Base-by-base conservation (phyloP, 441 rosid genomes). In the Breynia disticha region DNA sequence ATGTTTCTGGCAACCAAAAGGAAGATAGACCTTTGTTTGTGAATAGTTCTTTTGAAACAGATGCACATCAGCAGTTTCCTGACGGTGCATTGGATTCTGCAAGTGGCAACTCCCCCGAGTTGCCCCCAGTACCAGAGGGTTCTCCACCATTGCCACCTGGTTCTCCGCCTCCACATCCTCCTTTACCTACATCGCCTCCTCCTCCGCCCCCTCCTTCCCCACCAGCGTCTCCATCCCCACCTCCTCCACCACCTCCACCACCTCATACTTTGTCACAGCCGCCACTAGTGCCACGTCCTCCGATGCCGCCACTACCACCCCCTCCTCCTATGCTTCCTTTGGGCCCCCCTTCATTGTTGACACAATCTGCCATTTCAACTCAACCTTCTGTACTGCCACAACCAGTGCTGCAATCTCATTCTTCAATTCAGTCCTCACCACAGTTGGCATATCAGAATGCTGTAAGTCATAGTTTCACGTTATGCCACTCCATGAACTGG, bases 81-180 rank as follows among this genome's bases (percentile, higher is more conserved):
- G 67, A 75, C 57, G 59, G 62, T 50, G 52, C 57, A 17, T 48
- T 51, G 32, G 85, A 79, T 53, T 67, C 74, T 18, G 76, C 59
- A 57, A 53, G 75, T 11, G 64, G 57, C 22, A 74, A 60, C 66
- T 68, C 76, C 57, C 52, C 56, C 18, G 81, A 64, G 63, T 53
- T 60, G 37, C 66, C 73, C 37, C 72, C 78, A 66, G 57, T 72
- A 60, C 79, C 76, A n/a, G 86, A 80, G 67, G 82, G 75, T 54
- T 79, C 86, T 59, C 96, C 95, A 16, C 98, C 98, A 1, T 64
- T 80, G 67, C 98, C 98, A 57, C 85, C 79, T 15, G 84, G 79
- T 67, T 79, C 86, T 65, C 97, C 96, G 70, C 91, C 96, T 43
- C 76, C 81, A 21, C 83, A 79, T 3, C 97, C 97, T 32, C 97